Evolutionary conservation across 345 rosid genomes (phyloP).

Genomic region (Abelmoschus esculentus): DNA sequence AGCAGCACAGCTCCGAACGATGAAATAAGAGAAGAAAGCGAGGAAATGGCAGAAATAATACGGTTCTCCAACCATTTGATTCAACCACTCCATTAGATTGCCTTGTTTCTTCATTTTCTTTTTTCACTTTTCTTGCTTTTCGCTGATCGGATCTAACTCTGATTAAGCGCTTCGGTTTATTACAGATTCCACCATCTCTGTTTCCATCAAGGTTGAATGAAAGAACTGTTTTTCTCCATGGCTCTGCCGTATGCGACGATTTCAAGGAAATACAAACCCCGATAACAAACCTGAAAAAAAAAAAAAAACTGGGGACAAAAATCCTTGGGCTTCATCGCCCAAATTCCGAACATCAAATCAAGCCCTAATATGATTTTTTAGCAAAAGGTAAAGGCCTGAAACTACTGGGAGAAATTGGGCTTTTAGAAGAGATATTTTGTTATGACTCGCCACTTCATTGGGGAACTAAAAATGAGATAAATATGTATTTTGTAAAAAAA

Average conservation of each 20-base stretch:
- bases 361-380: neutral
- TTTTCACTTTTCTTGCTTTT: neutral
- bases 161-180: neutral
- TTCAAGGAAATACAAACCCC: neutral
- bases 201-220: neutral
- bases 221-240: neutral
- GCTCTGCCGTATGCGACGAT: neutral
- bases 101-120: neutral
- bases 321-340: neutral
- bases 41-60: slow-evolving; percentile 60
- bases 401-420: neutral
- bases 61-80: slow-evolving; percentile 58
- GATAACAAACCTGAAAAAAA: neutral
- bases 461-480: too few species aligned
- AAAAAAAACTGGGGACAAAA: too few species aligned
- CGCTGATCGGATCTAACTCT: slow-evolving; percentile 2
- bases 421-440: neutral
- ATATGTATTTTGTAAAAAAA: too few species aligned
- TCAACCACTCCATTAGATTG: slow-evolving; percentile 37
- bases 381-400: neutral
- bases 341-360: neutral
- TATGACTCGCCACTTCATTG: neutral
- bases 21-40: slow-evolving; percentile 69
- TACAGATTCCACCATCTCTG: neutral
- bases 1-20: slow-evolving; percentile 51